Evolutionary conservation across 495 filamentous ascomycete species (phyloP), one percentile per base, ranked within the genome.

Genomic region (Neurospora sp.): DNA sequence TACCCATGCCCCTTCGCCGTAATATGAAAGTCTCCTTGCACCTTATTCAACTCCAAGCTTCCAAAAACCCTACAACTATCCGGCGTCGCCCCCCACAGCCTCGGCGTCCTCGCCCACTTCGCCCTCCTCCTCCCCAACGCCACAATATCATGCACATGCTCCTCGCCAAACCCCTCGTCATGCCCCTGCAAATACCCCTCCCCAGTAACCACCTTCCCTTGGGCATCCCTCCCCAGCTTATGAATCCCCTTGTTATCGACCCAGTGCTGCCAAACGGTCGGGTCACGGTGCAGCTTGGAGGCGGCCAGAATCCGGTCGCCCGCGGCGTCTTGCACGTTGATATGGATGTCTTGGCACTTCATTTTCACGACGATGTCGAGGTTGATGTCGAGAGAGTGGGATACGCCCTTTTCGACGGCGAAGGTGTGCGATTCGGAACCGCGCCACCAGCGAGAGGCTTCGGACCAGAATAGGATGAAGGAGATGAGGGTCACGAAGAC

Each of bases 11-110:
- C 96, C 71, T 94, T 82, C 3, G 96, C 96, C 14, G 95, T 99
- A 77, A 99, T 96, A 79, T 99, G 96, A 79, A 99, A 98, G 82
- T 99, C 95, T 0, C 96, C 96, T 81, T 97, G 94, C 69, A 99
- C 96, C 82, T 96, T 97, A 78, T 98, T 98, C 54, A 94, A 87
- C 79, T 96, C 92, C 76, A 99, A 82, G 74, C 90, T 95, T 1
- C 96, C 96, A 78, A 88, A 99, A 70, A 99, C 90, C 44, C 96
- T 86, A 83, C 96, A 99, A 84, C 84, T 93, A 83, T 84, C 86
- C 48, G 73, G 75, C 74, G 76, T 75, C 2, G 86, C 82, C 72
- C 91, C 84, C 76, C 88, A 85, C 74, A 94, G 75, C 72, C 84
- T 85, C 16, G 93, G 93, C 7, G 90, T 93, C 84, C 91, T 92